Evolutionary conservation across 1,284 basidiomycete genomes (phyloP), one percentile per base, ranked within the genome.

Genomic region (Agroathelia rolfsii): DNA sequence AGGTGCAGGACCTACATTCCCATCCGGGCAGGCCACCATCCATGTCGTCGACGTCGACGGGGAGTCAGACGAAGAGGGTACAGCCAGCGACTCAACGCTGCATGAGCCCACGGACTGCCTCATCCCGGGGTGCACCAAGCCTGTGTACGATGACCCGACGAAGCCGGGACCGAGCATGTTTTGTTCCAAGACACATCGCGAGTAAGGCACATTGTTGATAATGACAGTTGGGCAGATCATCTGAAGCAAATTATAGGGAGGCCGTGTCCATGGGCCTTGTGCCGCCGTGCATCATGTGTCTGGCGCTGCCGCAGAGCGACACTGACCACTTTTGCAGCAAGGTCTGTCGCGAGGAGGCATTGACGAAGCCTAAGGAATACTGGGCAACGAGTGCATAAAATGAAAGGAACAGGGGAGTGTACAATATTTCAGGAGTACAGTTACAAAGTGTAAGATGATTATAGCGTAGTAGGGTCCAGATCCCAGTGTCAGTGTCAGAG

Each of bases 251-350:
- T 6, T 28, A 23, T 36, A 70, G 69, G 46, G 64, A 71, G 41
- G 69, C 68, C 1, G 66, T 71, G 3, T 46, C 51, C 14, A 51
- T 54, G 11, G 66, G 68, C n/a, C 41, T 67, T 7, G 61, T 51
- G 6, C 48, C 53, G 8, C 56, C 63, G 5, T 72, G 69, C 39
- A 69, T 72, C 39, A 66, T 71, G 64, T 72, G 69, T 41, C 46
- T 66, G 41, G 51, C 53, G 20, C 47, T 62, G 37, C 68, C 69
- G n/a, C 68, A 72, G 47, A 60, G 62, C 36, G 62, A 60, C 19
- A 49, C 39, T 6, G 68, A 72, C 48, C 68, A 71, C 42, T 72
- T 72, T 42, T 72, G 69, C 41, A 54, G 62, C 9, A 52, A 56
- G 37, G 52, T 51, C 3, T 72, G 69, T 46, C 58, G 62, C 37